Evolutionary conservation across 2,329 filamentous ascomycete species (phyloP).

Genomic region (Plenodomus biglobosus): DNA sequence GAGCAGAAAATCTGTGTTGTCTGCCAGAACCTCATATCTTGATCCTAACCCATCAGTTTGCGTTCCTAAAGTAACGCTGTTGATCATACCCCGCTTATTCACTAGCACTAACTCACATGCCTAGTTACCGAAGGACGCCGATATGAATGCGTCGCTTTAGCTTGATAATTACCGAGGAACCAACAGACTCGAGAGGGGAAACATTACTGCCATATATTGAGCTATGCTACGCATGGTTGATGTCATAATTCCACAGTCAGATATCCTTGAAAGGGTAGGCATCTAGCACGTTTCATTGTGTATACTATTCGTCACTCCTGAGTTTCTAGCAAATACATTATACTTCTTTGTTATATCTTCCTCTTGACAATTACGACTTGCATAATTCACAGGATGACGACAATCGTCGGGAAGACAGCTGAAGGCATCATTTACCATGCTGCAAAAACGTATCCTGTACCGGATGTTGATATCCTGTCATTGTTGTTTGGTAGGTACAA

Average conservation of each 20-base stretch:
- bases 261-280: background rate
- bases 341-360: background rate
- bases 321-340: background rate
- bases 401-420: slow-evolving; percentile 36
- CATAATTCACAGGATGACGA: slow-evolving; percentile 27
- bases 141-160: background rate
- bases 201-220: background rate
- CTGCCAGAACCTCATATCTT: background rate
- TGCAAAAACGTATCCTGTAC: slow-evolving; percentile 36
- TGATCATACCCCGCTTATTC: slow-evolving; percentile 27
- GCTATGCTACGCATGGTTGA: background rate
- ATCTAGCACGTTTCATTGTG: background rate
- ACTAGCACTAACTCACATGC: slow-evolving; percentile 17
- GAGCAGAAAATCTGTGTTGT: background rate
- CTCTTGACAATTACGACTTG: background rate
- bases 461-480: slow-evolving; percentile 46
- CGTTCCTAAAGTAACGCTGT: background rate
- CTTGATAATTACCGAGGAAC: background rate
- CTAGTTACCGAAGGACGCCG: slow-evolving; percentile 11
- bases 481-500: slow-evolving; percentile 44
- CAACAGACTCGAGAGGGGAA: background rate
- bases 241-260: too few species aligned
- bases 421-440: slow-evolving; percentile 37
- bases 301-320: background rate
- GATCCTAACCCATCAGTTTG: background rate